Evolutionary conservation across 495 filamentous ascomycete genomes (phyloP).

Genomic region (Poronia punctata): DNA sequence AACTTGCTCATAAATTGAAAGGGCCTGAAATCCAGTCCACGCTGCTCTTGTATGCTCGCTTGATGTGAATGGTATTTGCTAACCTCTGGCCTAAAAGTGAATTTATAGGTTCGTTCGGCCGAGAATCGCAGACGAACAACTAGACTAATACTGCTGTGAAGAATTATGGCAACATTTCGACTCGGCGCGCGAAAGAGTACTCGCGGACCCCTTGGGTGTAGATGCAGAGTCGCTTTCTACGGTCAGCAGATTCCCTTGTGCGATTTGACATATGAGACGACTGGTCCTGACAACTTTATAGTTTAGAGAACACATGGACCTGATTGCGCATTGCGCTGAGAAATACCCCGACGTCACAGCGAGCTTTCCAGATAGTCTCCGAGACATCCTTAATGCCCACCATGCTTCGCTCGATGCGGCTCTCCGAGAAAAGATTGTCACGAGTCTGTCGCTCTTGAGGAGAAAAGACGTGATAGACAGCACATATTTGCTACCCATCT

Average conservation of each 20-base stretch:
- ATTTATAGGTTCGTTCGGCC: conserved; percentile 9
- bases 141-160: conserved; percentile 8
- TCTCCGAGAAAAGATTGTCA: conserved; percentile 87
- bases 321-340: conserved; percentile 86
- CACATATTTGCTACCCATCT: conserved; percentile 67
- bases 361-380: conserved; percentile 73
- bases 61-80: not conserved
- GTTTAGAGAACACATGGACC: conserved; percentile 78
- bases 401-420: conserved; percentile 75
- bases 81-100: conserved; percentile 2
- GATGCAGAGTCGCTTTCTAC: conserved; percentile 59
- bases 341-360: conserved; percentile 79
- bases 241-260: not conserved
- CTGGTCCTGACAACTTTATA: conserved; percentile 36
- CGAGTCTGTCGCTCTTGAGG: conserved; percentile 76
- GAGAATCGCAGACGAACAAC: too few relatives aligned
- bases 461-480: conserved; percentile 92
- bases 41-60: too few relatives aligned
- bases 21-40: too few relatives aligned
- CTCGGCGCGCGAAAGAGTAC: conserved; percentile 81
- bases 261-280: not conserved
- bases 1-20: too few relatives aligned
- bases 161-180: conserved; percentile 83
- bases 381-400: conserved; percentile 68
- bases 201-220: conserved; percentile 64